phyloP scores from a whole-genome alignment of 306 rosid species.

The Mucuna pruriens region DNA sequence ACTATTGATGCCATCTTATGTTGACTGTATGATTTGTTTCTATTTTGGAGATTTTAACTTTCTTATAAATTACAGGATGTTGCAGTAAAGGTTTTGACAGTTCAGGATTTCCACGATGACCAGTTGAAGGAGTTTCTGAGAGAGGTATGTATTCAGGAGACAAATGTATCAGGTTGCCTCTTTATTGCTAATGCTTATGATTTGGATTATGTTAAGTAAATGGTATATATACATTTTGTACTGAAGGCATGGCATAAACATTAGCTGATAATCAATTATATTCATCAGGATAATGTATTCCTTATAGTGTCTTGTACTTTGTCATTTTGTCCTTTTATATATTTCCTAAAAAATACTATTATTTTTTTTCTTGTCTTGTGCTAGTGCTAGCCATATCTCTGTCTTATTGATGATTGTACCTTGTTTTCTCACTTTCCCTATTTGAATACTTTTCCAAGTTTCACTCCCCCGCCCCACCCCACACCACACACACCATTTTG shows the following conservation, averaged over 20 bases:
- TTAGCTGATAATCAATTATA: conserved; percentile 20
- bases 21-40: conserved; percentile 1
- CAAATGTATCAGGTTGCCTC: background rate
- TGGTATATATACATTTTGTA: background rate
- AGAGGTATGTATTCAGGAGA: conserved; percentile 60
- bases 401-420: background rate
- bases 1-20: background rate
- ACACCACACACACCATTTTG: too few species aligned
- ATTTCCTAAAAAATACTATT: conserved; percentile 8
- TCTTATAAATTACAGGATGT: conserved; percentile 72
- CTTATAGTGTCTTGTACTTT: background rate
- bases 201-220: conserved; percentile 5
- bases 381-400: background rate
- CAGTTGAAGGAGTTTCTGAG: conserved; percentile 88
- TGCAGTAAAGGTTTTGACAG: conserved; percentile 89
- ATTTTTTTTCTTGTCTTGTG: conserved; percentile 7
- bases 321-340: background rate
- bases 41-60: background rate
- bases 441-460: background rate
- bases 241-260: background rate
- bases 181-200: background rate
- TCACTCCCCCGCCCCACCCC: too few species aligned
- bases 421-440: background rate
- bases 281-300: background rate
- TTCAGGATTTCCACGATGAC: conserved; percentile 89